These are phyloP conservation scores for Turnera subulata DNA, from an alignment of 345 rosid genomes.

Conservation along the genomic window DNA sequence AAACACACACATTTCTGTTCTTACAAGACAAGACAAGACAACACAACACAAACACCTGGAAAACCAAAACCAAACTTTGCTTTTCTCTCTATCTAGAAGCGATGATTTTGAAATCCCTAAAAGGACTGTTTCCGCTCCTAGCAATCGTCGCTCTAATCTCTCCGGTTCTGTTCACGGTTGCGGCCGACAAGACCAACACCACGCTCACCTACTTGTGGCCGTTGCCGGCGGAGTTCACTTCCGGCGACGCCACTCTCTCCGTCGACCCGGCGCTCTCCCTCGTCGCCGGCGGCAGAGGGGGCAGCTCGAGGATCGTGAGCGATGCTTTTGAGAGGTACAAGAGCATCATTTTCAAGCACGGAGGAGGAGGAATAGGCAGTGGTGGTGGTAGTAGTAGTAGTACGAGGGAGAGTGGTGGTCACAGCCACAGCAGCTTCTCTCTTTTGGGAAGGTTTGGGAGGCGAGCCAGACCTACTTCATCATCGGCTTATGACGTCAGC, in stretches of 20 bases:
- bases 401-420: constrained; percentile 26
- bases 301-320: constrained; percentile 42
- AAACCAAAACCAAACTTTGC: too few species aligned
- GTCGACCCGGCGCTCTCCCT: constrained; percentile 60
- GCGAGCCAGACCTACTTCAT: constrained; percentile 30
- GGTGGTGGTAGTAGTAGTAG: constrained; percentile 21
- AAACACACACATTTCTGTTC: too few species aligned
- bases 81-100: too few species aligned
- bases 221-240: constrained; percentile 58
- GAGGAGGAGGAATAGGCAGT: too few species aligned
- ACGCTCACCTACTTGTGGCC: constrained; percentile 53
- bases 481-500: constrained; percentile 52
- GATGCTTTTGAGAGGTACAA: constrained; percentile 73
- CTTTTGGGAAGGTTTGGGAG: neutral
- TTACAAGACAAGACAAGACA: too few species aligned
- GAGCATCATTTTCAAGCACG: constrained; percentile 57
- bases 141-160: too few species aligned
- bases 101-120: too few species aligned
- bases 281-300: constrained; percentile 46
- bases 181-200: constrained; percentile 6
- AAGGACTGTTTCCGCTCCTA: too few species aligned
- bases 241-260: constrained; percentile 57
- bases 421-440: constrained; percentile 5
- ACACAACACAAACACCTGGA: too few species aligned
- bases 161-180: neutral